Percentiles rank a stretch among this genome's conserved stretches.
Evolutionary conservation across 2,329 filamentous ascomycete genomes (phyloP).

Genomic region (Dothideomycetidae sp.): DNA sequence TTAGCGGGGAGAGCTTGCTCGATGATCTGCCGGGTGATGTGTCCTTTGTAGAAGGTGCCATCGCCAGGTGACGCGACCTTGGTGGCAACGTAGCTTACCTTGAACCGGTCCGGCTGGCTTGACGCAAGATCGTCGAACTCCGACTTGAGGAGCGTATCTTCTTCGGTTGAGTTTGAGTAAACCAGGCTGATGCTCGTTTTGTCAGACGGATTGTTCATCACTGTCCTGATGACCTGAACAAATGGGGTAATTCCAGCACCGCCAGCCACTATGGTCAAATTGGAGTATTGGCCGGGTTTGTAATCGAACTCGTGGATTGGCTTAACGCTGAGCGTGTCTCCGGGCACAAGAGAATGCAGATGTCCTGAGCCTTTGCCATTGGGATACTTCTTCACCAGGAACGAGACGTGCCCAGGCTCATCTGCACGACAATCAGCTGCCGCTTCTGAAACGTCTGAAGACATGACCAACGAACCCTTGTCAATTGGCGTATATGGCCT

Average conservation of each 20-base stretch:
- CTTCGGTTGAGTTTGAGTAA: constrained; percentile 51
- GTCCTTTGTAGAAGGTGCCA: constrained; percentile 37
- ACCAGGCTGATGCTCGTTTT: constrained; percentile 49
- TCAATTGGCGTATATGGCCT: constrained; percentile 55
- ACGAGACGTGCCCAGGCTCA: constrained; percentile 44
- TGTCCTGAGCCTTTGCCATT: constrained; percentile 49
- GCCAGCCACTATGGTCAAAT: constrained; percentile 51
- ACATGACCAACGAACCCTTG: constrained; percentile 16
- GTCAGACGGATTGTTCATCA: constrained; percentile 47
- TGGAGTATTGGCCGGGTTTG: constrained; percentile 30
- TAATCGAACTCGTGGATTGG: constrained; percentile 39
- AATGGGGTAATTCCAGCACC: constrained; percentile 60
- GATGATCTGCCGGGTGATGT: constrained; percentile 44
- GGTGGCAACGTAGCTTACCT: constrained; percentile 44
- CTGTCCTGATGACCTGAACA: constrained; percentile 49
- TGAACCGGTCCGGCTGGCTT: constrained; percentile 41
- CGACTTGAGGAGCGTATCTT: constrained; percentile 44
- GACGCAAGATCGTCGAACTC: constrained; percentile 41
- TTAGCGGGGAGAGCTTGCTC: constrained; percentile 32
- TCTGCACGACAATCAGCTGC: constrained; percentile 26
- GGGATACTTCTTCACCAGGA: constrained; percentile 56
- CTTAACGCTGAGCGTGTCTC: constrained; percentile 45
- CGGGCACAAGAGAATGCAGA: constrained; percentile 50
- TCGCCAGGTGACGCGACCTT: constrained; percentile 23
- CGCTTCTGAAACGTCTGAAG: not conserved